phyloP scores from a whole-genome alignment of 1,139 yeast species.

The Scheffersomyces quercinus region DNA sequence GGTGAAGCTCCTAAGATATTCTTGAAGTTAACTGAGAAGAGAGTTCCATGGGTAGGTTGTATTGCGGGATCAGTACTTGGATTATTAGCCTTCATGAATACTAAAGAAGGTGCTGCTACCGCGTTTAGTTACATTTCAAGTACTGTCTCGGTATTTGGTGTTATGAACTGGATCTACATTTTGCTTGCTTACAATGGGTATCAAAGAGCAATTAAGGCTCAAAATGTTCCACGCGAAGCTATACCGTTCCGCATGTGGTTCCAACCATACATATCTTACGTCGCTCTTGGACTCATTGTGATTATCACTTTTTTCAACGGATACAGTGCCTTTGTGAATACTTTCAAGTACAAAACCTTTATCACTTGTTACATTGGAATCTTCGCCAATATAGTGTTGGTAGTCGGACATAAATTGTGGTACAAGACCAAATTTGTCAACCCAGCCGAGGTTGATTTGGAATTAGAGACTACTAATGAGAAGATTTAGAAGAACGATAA shows the following conservation, averaged over 20 bases:
- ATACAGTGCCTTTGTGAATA: slow-evolving; percentile 24
- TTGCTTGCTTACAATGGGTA: slow-evolving; percentile 11
- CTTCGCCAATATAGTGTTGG: slow-evolving; percentile 7
- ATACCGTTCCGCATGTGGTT: slow-evolving; percentile 17
- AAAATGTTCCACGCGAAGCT: slow-evolving; percentile 3
- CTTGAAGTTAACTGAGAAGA: slow-evolving; percentile 8
- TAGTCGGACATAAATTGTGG: slow-evolving; percentile 4
- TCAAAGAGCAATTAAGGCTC: slow-evolving; percentile 10
- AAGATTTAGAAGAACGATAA: too few relatives aligned
- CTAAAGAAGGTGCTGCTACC: slow-evolving; percentile 3
- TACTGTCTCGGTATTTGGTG: slow-evolving; percentile 18
- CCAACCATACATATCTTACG: slow-evolving; percentile 23
- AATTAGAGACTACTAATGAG: neutral
- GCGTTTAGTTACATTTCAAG: slow-evolving; percentile 19
- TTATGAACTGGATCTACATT: slow-evolving; percentile 15
- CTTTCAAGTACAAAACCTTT: slow-evolving; percentile 12
- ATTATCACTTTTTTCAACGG: slow-evolving; percentile 23
- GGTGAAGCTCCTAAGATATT: slow-evolving; percentile 8
- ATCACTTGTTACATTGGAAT: slow-evolving; percentile 13
- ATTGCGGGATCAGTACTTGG: slow-evolving; percentile 1
- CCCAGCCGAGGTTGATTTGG: slow-evolving; percentile 2
- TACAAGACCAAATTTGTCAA: slow-evolving; percentile 2
- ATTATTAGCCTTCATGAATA: neutral
- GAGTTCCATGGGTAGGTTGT: slow-evolving; percentile 8
- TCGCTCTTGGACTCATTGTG: slow-evolving; percentile 16